These are phyloP conservation scores for Euphorbia peplus DNA, from an alignment of 345 rosid species.

Conservation along the genomic window DNA sequence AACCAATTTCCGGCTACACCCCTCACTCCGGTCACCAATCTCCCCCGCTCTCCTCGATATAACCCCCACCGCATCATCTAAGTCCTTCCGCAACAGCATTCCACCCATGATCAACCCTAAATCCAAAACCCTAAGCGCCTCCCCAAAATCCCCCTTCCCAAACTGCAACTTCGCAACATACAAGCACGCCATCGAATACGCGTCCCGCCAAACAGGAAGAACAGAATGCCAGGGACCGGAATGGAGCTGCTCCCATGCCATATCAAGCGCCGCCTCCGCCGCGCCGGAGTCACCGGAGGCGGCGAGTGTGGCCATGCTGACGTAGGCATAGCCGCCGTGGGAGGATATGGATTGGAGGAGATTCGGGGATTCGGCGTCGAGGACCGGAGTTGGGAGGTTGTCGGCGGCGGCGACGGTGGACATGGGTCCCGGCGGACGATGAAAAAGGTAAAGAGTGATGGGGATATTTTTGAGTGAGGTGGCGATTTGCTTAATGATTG, in stretches of 20 bases:
- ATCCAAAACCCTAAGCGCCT: constrained; percentile 78
- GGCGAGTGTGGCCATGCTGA: constrained; percentile 68
- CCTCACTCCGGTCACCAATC: constrained; percentile 22
- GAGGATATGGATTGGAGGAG: constrained; percentile 63
- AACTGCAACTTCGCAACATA: constrained; percentile 62
- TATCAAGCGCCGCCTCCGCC: constrained; percentile 92
- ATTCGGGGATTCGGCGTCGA: constrained; percentile 55
- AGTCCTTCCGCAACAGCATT: constrained; percentile 60
- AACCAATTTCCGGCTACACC: constrained; percentile 32
- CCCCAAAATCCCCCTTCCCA: constrained; percentile 55
- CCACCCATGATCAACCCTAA: constrained; percentile 99
- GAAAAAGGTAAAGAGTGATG: neutral
- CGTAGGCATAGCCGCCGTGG: constrained; percentile 84
- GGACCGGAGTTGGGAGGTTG: constrained; percentile 55
- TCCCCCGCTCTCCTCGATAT: constrained; percentile 44
- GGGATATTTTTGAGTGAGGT: neutral
- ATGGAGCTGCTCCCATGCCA: constrained; percentile 99
- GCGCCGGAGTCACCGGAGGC: constrained; percentile 71
- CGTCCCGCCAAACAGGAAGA: constrained; percentile 93
- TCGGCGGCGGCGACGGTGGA: constrained; percentile 24
- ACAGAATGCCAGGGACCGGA: constrained; percentile 98
- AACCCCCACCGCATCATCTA: constrained; percentile 52
- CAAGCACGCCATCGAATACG: constrained; percentile 90
- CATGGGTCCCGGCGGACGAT: constrained; percentile 10
- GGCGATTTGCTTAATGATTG: constrained; percentile 10